A percentile compares a stretch with the other conserved stretches of the same genome.
Conservation (phyloP, 345 rosid species). For the Gossypium thurberi region DNA sequence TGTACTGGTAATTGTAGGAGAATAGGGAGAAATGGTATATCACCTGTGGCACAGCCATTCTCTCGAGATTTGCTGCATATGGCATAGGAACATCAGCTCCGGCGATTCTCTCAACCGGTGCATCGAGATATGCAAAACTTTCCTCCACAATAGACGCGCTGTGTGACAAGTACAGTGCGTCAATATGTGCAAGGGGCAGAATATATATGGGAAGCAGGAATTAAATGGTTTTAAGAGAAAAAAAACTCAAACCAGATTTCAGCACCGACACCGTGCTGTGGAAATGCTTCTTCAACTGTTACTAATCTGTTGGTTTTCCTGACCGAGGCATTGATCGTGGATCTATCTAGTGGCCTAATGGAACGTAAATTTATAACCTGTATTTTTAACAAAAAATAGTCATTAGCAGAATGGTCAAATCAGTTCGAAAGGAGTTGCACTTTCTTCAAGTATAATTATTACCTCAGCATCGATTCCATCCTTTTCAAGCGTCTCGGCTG, state of each 20-base stretch:
- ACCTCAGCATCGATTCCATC: conserved; percentile 93
- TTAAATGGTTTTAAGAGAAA: not conserved
- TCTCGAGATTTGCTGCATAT: conserved; percentile 81
- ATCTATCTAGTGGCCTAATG: conserved; percentile 80
- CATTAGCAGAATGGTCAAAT: not conserved
- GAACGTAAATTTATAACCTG: conserved; percentile 88
- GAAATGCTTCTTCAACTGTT: conserved; percentile 93
- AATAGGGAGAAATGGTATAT: not conserved
- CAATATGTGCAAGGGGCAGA: not conserved
- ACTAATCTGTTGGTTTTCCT: conserved; percentile 93
- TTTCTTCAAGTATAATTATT: conserved; percentile 3
- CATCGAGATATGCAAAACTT: conserved; percentile 80
- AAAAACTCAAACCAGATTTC: conserved; percentile 45
- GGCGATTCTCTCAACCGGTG: conserved; percentile 76
- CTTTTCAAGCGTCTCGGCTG: conserved; percentile 76
- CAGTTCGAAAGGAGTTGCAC: not conserved
- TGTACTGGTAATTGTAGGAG: not conserved
- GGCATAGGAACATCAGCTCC: conserved; percentile 98
- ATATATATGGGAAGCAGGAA: not conserved
- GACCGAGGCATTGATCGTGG: conserved; percentile 76
- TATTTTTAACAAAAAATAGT: not conserved
- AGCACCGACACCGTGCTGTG: conserved; percentile 92
- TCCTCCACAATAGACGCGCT: conserved; percentile 76
- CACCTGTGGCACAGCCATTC: conserved; percentile 93
- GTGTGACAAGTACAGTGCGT: conserved; percentile 2